Evolutionary conservation across 192 early-diverging fungal species (phyloP), one percentile per base, ranked within the genome.

Genomic region (Oehlia diaphana): DNA sequence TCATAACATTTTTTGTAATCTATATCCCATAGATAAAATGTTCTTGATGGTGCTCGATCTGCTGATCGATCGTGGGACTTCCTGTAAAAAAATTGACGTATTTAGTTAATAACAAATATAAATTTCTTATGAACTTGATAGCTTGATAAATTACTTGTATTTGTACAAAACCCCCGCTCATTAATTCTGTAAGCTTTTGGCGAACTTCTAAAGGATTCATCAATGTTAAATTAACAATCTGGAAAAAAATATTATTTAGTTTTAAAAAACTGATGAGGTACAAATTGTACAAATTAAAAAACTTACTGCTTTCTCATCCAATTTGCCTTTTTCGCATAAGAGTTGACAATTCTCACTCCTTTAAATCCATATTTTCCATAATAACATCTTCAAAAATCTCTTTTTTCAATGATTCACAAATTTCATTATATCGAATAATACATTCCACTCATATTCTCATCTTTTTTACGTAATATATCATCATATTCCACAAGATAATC

Each of bases 1-100:
- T 76, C 35, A 63, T 76, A 76, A 6, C 58, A 63, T 39, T 9
- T 76, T 21, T 76, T 35, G 33, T 61, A 61, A 33, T 76, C 85
- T 35, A 93, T 86, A 62, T 90, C 89, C 89, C 91, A 93, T 44
- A 95, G 85, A 65, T 92, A 93, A 78, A 89, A 91, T 44, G 91
- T 93, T 81, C 92, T 88, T 76, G 91, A 91, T 9, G 93, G 93
- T 10, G 92, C 87, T 78, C 92, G 90, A 74, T 95, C 93, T 2
- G 89, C 87, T 0, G 91, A 86, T 70, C 0, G 91, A 86, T 70
- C 90, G 89, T 47, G 93, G 92, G 53, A 95, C 90, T 81, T 95
- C 93, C 61, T 91, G 83, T 23, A 82, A 77, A 53, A 74, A 71
- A 53, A 82, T 87, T 49, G 82, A 42, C 7, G 5, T 31, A 31